Evolutionary conservation across 805 yeast species (phyloP).

Genomic region (Saturnispora quitensis): DNA sequence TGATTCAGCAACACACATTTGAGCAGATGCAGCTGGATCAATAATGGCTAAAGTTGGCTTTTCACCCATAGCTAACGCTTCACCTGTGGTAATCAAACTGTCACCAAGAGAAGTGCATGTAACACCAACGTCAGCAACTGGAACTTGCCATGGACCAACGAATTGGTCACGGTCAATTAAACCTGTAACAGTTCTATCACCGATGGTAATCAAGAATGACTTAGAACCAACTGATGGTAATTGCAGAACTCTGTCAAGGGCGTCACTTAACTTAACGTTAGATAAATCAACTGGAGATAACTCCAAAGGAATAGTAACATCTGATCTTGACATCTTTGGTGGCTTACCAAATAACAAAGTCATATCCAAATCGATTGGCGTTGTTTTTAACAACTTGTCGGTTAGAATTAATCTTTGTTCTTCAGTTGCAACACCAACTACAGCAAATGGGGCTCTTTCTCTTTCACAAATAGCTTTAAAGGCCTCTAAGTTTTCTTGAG

Average conservation of each 20-base stretch:
- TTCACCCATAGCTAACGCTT: conserved; percentile 96
- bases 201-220: conserved; percentile 91
- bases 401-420: conserved; percentile 77
- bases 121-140: conserved; percentile 97
- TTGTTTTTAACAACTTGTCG: conserved; percentile 66
- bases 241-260: conserved; percentile 72
- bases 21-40: conserved; percentile 84
- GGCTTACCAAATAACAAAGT: conserved; percentile 92
- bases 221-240: conserved; percentile 94
- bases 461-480: conserved; percentile 81
- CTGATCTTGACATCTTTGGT: conserved; percentile 83
- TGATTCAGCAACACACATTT: conserved; percentile 93
- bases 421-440: conserved; percentile 87
- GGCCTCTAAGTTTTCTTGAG: conserved; percentile 59
- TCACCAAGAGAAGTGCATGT: conserved; percentile 86
- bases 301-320: conserved; percentile 51
- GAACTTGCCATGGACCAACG: conserved; percentile 99
- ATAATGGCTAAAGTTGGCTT: conserved; percentile 85
- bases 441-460: conserved; percentile 94
- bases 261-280: conserved; percentile 43
- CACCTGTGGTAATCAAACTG: conserved; percentile 69
- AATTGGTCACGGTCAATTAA: conserved; percentile 94
- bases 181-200: conserved; percentile 97
- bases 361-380: conserved; percentile 96
- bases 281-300: conserved; percentile 31